Conservation (phyloP, 169 alveolate genomes). For the Perkinsus marinus region DNA sequence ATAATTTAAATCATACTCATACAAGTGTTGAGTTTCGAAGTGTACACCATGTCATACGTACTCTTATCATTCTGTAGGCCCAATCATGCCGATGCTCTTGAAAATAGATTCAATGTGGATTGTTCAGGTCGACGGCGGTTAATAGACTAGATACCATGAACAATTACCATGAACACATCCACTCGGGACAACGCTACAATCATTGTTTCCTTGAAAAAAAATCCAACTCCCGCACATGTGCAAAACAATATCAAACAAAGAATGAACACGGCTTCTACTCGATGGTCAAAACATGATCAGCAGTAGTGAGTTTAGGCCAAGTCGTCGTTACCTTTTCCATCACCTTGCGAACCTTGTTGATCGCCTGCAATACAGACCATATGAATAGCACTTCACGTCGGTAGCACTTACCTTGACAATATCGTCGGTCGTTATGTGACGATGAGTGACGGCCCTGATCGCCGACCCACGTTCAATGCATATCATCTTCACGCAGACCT, state of each 20-base stretch:
- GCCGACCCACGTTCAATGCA: background rate
- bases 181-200: no score
- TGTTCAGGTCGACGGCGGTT: no score
- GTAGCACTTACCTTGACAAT: background rate
- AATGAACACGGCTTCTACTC: background rate
- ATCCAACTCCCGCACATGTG: background rate
- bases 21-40: no score
- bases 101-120: no score
- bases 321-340: background rate
- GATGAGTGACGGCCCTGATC: background rate
- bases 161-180: no score
- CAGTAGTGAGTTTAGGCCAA: background rate
- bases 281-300: background rate
- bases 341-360: background rate
- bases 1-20: no score
- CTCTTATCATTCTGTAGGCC: no score
- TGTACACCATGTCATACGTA: no score
- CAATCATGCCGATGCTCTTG: no score
- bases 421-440: background rate
- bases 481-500: background rate
- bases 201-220: background rate
- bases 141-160: no score
- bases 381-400: background rate
- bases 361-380: background rate
- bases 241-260: background rate